Percentiles rank a stretch among this genome's conserved stretches.
These are phyloP conservation scores for Zostera marina DNA, from an alignment of 116 monocot species.

Conservation along the genomic window DNA sequence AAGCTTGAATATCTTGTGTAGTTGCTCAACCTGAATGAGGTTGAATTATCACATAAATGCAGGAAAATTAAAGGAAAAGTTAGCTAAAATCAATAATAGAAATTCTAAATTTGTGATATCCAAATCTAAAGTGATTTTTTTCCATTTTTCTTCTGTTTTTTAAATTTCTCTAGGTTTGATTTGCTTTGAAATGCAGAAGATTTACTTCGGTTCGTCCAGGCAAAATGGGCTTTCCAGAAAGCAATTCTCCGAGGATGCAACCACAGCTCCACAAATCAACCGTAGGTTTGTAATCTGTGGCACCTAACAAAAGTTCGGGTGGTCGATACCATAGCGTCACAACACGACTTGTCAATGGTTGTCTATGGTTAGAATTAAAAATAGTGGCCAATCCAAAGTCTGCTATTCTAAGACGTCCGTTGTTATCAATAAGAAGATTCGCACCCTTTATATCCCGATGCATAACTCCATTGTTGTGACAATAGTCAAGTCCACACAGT, in stretches of 20 bases:
- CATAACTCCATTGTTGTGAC: constrained; percentile 57
- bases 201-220: constrained; percentile 89
- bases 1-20: constrained; percentile 80
- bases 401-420: constrained; percentile 60
- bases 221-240: constrained; percentile 87
- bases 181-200: too few relatives aligned
- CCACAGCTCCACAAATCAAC: constrained; percentile 88
- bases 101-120: too few relatives aligned
- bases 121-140: too few relatives aligned
- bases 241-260: constrained; percentile 83
- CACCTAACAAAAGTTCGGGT: constrained; percentile 80
- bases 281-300: constrained; percentile 59
- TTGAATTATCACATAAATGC: background rate
- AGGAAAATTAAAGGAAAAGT: background rate
- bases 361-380: constrained; percentile 36
- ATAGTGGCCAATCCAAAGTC: constrained; percentile 90
- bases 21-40: constrained; percentile 54
- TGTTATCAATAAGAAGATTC: constrained; percentile 66
- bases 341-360: constrained; percentile 76
- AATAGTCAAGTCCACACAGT: constrained; percentile 70
- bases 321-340: constrained; percentile 95
- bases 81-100: background rate
- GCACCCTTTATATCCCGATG: constrained; percentile 95
- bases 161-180: too few relatives aligned
- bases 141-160: too few relatives aligned